Conservation (phyloP, 1,284 basidiomycete species). For the Ceratobasidium sp. region DNA sequence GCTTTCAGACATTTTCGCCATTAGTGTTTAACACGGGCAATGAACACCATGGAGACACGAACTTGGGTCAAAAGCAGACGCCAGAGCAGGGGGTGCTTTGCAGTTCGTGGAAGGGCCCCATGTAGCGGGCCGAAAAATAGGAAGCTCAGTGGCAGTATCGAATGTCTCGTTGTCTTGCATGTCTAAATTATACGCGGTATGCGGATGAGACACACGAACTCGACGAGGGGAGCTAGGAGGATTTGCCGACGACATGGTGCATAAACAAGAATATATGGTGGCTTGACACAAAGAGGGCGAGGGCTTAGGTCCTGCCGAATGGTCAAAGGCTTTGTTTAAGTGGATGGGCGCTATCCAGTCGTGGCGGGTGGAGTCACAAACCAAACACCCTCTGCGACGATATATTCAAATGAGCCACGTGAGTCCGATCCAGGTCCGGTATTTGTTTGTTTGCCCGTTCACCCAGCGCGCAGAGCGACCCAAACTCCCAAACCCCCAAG, state of each 20-base stretch:
- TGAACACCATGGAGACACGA: background rate
- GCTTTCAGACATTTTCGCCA: background rate
- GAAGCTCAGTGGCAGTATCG: constrained; percentile 17
- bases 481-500: too few relatives aligned
- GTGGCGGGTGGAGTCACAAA: constrained; percentile 5
- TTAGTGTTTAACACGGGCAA: background rate
- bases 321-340: background rate
- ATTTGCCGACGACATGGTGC: background rate
- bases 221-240: constrained; percentile 15
- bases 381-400: background rate
- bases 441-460: background rate
- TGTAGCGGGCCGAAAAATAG: constrained; percentile 8
- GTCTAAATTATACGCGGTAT: background rate
- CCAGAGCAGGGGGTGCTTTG: background rate
- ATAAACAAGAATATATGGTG: background rate
- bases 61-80: constrained; percentile 5
- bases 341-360: background rate
- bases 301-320: background rate
- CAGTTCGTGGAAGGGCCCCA: background rate
- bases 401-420: constrained; percentile 1
- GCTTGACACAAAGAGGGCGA: background rate
- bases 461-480: too few relatives aligned
- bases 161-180: constrained; percentile 24
- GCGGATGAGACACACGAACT: constrained; percentile 27
- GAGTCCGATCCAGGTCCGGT: background rate